phyloP scores from a whole-genome alignment of 2,329 filamentous ascomycete genomes.

The Colletotrichum lindemuthianum region DNA sequence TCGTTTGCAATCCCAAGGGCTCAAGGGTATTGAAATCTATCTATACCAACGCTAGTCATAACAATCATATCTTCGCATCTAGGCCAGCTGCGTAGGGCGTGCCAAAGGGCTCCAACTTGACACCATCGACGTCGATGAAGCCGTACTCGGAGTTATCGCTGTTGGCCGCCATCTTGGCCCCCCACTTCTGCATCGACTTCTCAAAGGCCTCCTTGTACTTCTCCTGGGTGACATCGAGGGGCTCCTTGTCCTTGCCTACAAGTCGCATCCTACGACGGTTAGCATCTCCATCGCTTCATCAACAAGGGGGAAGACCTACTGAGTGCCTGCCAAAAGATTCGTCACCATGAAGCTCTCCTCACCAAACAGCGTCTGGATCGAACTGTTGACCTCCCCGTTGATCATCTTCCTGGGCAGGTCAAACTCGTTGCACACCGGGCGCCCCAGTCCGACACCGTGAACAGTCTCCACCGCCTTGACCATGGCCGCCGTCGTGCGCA shows the following conservation, averaged over 20 bases:
- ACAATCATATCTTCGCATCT: background rate
- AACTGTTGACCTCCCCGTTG: conserved; percentile 54
- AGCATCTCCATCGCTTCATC: background rate
- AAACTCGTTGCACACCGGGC: conserved; percentile 47
- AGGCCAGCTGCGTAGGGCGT: conserved; percentile 13
- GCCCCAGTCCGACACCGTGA: conserved; percentile 67
- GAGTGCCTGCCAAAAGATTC: conserved; percentile 43
- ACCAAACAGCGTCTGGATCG: conserved; percentile 58
- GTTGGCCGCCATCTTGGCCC: conserved; percentile 43
- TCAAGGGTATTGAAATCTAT: too few species aligned
- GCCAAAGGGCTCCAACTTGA: conserved; percentile 46
- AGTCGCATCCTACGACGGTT: conserved; percentile 40
- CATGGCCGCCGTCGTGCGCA: conserved; percentile 66
- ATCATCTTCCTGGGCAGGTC: conserved; percentile 42
- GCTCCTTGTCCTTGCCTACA: conserved; percentile 45
- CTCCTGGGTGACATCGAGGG: conserved; percentile 44
- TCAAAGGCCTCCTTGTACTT: conserved; percentile 45
- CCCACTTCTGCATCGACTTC: conserved; percentile 44
- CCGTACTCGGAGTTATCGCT: conserved; percentile 45
- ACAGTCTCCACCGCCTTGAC: conserved; percentile 65
- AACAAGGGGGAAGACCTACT: conserved; percentile 40
- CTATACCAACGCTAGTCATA: too few species aligned
- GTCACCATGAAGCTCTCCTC: conserved; percentile 60
- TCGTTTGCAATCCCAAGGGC: too few species aligned
- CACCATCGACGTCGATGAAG: conserved; percentile 44